Evolutionary conservation across 2,329 filamentous ascomycete species (phyloP), one percentile per base, ranked within the genome.

Genomic region (Epichloe scottii): DNA sequence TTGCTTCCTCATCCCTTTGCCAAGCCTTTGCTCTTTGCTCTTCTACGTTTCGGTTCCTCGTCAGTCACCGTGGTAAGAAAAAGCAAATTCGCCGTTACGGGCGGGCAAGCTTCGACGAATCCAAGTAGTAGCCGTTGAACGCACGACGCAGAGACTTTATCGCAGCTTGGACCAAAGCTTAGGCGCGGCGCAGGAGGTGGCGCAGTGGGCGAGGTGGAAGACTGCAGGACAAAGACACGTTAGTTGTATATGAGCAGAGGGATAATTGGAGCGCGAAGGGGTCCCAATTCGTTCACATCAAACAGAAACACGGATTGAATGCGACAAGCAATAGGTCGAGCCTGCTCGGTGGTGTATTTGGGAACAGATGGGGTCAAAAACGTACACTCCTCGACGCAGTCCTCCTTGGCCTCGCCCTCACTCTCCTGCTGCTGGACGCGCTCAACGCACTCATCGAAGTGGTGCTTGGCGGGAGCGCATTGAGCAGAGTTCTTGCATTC

Each of bases 301-400:
- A 54, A 45, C 44, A 21, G 34, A 37, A 4, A 12, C 4, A 37
- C 23, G 3, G 34, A 11, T 30, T 30, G 1, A 11, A 11, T 35
- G 15, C 10, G 34, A 37, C n/a, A 19, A 37, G 19, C 26, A 35
- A 45, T 26, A 26, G 3, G 21, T n/a, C 5, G 26, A 5, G 21
- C 15, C n/a, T n/a, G 14, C 15, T 46, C n/a, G 33, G 17, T 2
- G 26, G 4, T 12, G 15, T 8, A 15, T 46, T 14, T 12, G 12
- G 4, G 19, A 7, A 30, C 41, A 14, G 15, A 15, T 17, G 40
- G 40, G 17, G 17, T 3, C 39, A 14, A n/a, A 14, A 50, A 82
- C 90, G 73, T 85, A 97, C 93, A 98, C 78, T 98, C 93, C 78
- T 98, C 93, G 60, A 97, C 89, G 65, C 93, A 98, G 76, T 97